These are phyloP conservation scores for Aspergillus versicolor DNA, from an alignment of 2,329 filamentous ascomycete species.

Conservation along the genomic window DNA sequence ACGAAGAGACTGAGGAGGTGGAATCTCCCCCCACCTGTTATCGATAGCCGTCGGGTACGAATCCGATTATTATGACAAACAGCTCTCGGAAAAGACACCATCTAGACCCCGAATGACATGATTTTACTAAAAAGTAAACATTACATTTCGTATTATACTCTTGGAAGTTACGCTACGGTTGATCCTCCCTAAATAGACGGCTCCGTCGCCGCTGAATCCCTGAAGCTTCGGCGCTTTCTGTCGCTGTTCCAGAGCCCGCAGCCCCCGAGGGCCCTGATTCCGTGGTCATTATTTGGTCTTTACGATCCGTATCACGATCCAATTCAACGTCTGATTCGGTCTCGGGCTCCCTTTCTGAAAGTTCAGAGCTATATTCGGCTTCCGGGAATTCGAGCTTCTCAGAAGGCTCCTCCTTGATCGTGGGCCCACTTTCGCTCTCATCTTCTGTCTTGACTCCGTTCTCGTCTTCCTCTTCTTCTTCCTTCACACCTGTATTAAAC, in stretches of 20 bases:
- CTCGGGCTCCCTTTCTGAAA: constrained; percentile 20
- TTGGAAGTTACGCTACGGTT: constrained; percentile 4
- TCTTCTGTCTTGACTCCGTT: constrained; percentile 16
- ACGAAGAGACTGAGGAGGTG: constrained; percentile 9
- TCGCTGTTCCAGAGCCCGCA: constrained; percentile 57
- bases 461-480: constrained; percentile 5
- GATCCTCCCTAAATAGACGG: constrained; percentile 21
- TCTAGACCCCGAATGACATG: neutral
- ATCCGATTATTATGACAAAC: neutral
- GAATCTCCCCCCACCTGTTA: constrained; percentile 17
- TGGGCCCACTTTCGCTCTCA: constrained; percentile 15
- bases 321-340: constrained; percentile 12
- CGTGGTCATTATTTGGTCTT: neutral
- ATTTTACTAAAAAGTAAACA: neutral
- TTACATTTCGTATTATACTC: neutral
- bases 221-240: constrained; percentile 32
- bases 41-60: constrained; percentile 19
- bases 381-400: constrained; percentile 9
- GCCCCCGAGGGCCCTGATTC: constrained; percentile 35
- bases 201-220: constrained; percentile 36
- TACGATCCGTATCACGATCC: neutral
- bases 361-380: neutral
- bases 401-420: constrained; percentile 23
- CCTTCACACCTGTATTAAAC: constrained; percentile 26
- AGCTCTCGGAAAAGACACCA: neutral